Evolutionary conservation across 2,329 filamentous ascomycete species (phyloP).

Genomic region (Penicillium rolfsii): DNA sequence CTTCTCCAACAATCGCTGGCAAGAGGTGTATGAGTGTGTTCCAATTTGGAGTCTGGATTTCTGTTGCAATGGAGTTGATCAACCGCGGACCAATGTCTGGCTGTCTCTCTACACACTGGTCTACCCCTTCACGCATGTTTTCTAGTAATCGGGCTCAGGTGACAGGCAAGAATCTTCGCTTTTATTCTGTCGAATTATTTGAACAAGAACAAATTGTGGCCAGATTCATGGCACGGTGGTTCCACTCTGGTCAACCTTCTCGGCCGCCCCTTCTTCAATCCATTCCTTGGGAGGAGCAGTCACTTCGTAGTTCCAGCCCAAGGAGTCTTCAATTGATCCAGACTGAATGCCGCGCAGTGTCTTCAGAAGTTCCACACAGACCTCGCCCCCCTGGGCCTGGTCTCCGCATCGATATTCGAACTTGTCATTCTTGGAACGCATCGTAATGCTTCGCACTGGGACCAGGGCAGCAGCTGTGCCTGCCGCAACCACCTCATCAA

Average conservation of each 20-base stretch:
- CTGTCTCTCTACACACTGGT: neutral
- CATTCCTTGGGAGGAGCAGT: slow-evolving; percentile 39
- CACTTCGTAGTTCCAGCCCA: slow-evolving; percentile 68
- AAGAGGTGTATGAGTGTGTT: neutral
- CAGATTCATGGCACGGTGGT: slow-evolving; percentile 34
- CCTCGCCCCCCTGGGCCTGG: slow-evolving; percentile 60
- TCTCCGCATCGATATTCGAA: slow-evolving; percentile 56
- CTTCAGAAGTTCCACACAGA: slow-evolving; percentile 71
- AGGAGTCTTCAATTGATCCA: slow-evolving; percentile 75
- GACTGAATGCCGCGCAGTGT: slow-evolving; percentile 84
- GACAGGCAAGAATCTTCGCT: neutral
- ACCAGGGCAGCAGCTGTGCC: slow-evolving; percentile 91
- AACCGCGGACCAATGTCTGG: neutral
- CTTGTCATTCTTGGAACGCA: slow-evolving; percentile 61
- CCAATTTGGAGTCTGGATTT: neutral
- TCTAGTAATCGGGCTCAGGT: neutral
- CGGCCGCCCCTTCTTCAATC: slow-evolving; percentile 26
- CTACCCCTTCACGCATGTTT: neutral
- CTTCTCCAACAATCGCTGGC: too few relatives aligned
- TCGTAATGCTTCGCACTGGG: slow-evolving; percentile 87
- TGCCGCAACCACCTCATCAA: slow-evolving; percentile 84
- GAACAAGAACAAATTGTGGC: neutral
- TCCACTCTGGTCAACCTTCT: slow-evolving; percentile 25
- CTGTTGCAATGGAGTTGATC: neutral
- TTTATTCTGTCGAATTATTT: neutral